These are phyloP conservation scores for Cymbopogon citratus DNA, from an alignment of 176 grass and related monocot species.

Conservation along the genomic window DNA sequence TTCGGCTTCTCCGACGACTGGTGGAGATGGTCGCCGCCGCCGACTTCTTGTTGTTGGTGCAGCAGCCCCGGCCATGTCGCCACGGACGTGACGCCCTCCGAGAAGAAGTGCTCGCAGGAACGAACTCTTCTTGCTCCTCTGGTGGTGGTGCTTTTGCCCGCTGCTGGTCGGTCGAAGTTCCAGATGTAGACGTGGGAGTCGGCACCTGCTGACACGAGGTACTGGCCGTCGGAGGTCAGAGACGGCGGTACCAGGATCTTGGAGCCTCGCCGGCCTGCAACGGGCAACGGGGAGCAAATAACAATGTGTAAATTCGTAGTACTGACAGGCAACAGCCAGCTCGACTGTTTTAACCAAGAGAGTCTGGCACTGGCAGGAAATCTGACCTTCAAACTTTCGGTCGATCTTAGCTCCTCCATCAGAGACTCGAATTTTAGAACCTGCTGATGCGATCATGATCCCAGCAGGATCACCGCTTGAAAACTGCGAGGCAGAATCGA, in stretches of 20 bases:
- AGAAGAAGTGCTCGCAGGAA: constrained; percentile 58
- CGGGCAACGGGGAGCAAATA: not conserved
- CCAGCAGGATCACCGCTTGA: constrained; percentile 10
- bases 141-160: not conserved
- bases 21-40: too few species aligned
- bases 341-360: not conserved
- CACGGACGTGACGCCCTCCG: constrained; percentile 44
- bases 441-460: constrained; percentile 50
- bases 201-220: constrained; percentile 48
- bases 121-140: constrained; percentile 13
- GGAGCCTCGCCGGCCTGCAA: constrained; percentile 44
- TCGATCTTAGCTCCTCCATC: constrained; percentile 41
- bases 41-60: not conserved
- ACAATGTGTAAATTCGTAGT: not conserved
- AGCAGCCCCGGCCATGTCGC: constrained; percentile 44
- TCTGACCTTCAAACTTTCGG: constrained; percentile 63
- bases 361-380: not conserved
- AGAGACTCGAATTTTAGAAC: constrained; percentile 46
- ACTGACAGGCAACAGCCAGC: not conserved
- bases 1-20: not conserved
- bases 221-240: constrained; percentile 51
- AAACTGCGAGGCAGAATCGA: constrained; percentile 31
- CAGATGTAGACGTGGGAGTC: constrained; percentile 69
- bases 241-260: constrained; percentile 43
- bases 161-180: constrained; percentile 5